phyloP scores from a whole-genome alignment of 2,329 filamentous ascomycete genomes.

The Fusarium pininemorale region DNA sequence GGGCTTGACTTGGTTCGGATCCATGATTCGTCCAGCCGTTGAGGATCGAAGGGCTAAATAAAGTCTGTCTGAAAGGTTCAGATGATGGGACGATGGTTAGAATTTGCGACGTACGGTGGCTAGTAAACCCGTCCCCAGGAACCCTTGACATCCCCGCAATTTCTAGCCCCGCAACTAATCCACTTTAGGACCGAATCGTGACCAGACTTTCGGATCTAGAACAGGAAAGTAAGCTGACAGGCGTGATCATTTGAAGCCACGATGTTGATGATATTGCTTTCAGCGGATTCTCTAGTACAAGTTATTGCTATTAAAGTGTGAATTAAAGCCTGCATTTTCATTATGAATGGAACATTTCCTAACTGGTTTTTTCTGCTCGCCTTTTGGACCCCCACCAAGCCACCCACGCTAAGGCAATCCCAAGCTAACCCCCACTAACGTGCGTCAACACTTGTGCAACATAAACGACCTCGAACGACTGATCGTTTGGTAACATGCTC shows the following conservation, averaged over 20 bases:
- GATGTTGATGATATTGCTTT: neutral
- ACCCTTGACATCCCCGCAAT: slow-evolving; percentile 24
- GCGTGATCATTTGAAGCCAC: neutral
- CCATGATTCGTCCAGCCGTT: slow-evolving; percentile 2
- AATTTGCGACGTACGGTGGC: slow-evolving; percentile 10
- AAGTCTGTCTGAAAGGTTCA: neutral
- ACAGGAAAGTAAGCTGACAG: slow-evolving; percentile 1
- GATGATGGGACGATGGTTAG: slow-evolving; percentile 1
- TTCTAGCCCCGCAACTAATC: neutral
- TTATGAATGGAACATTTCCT: neutral
- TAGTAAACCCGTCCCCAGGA: neutral
- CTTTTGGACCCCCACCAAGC: neutral
- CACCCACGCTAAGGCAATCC: neutral
- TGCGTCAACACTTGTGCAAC: neutral
- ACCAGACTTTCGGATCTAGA: neutral
- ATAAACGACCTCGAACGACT: rapidly evolving
- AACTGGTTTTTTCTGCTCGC: neutral
- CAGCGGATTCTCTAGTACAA: neutral
- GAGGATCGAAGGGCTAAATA: neutral
- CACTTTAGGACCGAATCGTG: slow-evolving; percentile 18
- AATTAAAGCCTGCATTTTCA: neutral
- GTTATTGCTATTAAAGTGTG: neutral
- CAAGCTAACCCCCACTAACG: neutral
- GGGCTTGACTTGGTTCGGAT: neutral
- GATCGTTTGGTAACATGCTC: neutral